Evolutionary conservation across 345 rosid species (phyloP).

Genomic region (Orychophragmus violaceus): DNA sequence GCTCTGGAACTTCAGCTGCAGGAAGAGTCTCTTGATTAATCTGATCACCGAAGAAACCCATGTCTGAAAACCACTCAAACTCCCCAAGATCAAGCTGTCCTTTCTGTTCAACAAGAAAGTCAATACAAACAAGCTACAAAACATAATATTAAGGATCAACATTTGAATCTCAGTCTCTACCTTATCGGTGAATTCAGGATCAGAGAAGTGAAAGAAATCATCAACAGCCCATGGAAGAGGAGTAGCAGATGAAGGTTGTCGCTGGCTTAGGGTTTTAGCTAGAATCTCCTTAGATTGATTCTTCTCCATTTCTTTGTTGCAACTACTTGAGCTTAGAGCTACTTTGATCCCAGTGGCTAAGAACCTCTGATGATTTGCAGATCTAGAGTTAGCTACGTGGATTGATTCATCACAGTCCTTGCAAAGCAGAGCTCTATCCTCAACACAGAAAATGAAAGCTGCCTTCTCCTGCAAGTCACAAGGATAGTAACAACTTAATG

Average conservation of each 20-base stretch:
- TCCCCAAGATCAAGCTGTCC: slow-evolving; percentile 72
- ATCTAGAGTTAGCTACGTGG: slow-evolving; percentile 62
- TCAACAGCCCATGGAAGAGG: slow-evolving; percentile 68
- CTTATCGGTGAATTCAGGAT: slow-evolving; percentile 59
- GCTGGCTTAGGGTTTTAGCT: slow-evolving; percentile 38
- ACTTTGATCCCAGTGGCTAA: slow-evolving; percentile 90
- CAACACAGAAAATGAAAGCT: slow-evolving; percentile 96
- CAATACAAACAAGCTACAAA: neutral
- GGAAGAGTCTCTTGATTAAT: slow-evolving; percentile 51
- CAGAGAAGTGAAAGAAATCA: slow-evolving; percentile 69
- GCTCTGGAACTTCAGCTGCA: slow-evolving; percentile 90
- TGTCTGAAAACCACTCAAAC: slow-evolving; percentile 83
- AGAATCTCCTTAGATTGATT: slow-evolving; percentile 34
- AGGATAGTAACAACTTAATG: neutral
- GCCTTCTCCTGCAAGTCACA: slow-evolving; percentile 66
- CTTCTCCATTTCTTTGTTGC: slow-evolving; percentile 40
- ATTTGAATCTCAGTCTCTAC: slow-evolving; percentile 26
- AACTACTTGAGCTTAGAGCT: slow-evolving; percentile 57
- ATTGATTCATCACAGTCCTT: slow-evolving; percentile 79
- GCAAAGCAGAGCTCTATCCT: slow-evolving; percentile 92
- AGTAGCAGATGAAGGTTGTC: slow-evolving; percentile 27
- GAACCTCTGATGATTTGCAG: slow-evolving; percentile 87
- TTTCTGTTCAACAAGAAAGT: slow-evolving; percentile 42
- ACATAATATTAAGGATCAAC: neutral
- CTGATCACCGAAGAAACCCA: slow-evolving; percentile 61